Evolutionary conservation across 169 alveolate genomes (phyloP).

Genomic region (Plasmodium inui): DNA sequence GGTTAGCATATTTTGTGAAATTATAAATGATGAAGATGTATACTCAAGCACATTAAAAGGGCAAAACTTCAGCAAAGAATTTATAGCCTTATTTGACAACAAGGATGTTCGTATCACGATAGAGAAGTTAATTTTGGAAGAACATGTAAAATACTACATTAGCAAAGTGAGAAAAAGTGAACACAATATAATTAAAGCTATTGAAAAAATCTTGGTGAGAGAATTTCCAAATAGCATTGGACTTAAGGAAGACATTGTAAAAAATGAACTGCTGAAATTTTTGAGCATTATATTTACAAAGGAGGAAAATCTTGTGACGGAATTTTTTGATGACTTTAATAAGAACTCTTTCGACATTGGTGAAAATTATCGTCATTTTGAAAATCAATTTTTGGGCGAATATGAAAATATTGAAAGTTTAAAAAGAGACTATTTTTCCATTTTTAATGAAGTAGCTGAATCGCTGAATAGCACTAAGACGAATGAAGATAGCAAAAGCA

Average conservation of each 20-base stretch:
- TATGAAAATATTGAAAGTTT: constrained; percentile 11
- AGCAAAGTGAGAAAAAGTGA: not conserved
- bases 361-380: constrained; percentile 8
- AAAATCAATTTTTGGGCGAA: not conserved
- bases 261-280: constrained; percentile 10
- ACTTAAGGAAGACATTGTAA: not conserved
- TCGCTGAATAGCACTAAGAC: not conserved
- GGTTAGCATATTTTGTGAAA: not conserved
- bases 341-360: not conserved
- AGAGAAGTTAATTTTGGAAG: constrained; percentile 4
- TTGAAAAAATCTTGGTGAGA: constrained; percentile 7
- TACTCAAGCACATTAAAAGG: not conserved
- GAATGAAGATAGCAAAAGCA: not conserved
- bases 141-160: constrained; percentile 11
- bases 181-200: not conserved
- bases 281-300: constrained; percentile 3
- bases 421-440: not conserved
- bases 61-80: not conserved
- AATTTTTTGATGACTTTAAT: not conserved
- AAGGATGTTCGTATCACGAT: constrained; percentile 11
- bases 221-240: constrained; percentile 5
- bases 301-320: not conserved
- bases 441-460: not conserved
- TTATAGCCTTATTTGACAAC: constrained; percentile 5
- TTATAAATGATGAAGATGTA: not conserved